phyloP scores from a whole-genome alignment of 2,329 filamentous ascomycete species.

The Elsinoe batatas region DNA sequence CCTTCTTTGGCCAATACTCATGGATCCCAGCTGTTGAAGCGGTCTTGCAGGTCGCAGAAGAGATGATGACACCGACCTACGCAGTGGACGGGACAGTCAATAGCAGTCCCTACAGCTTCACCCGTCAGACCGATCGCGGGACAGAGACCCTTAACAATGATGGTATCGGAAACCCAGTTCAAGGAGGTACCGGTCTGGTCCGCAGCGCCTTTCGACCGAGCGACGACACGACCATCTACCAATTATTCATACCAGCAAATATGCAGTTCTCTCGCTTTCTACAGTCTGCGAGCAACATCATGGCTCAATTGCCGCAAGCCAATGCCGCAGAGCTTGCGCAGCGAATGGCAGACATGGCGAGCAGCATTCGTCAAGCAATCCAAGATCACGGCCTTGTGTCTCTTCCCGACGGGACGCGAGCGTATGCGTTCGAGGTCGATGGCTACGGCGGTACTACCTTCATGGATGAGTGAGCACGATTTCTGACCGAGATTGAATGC shows the following conservation, averaged over 20 bases:
- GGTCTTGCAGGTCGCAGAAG: constrained; percentile 35
- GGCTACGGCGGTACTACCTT: constrained; percentile 42
- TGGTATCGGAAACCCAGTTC: constrained; percentile 41
- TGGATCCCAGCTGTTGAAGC: constrained; percentile 39
- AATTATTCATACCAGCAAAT: constrained; percentile 41
- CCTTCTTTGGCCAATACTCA: constrained; percentile 38
- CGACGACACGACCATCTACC: constrained; percentile 42
- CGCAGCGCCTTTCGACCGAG: constrained; percentile 42
- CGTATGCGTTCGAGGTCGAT: constrained; percentile 42
- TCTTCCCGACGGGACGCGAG: constrained; percentile 21
- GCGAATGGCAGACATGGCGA: constrained; percentile 48
- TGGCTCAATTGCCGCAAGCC: constrained; percentile 40
- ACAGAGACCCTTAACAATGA: constrained; percentile 45
- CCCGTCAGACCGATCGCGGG: constrained; percentile 34
- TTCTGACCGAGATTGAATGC: too few relatives aligned
- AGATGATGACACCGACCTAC: constrained; percentile 41
- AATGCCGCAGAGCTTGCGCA: constrained; percentile 39
- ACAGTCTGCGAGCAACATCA: constrained; percentile 42
- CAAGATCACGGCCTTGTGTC: constrained; percentile 33
- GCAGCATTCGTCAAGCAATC: constrained; percentile 35
- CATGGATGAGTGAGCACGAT: constrained; percentile 49
- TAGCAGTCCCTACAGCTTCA: constrained; percentile 37
- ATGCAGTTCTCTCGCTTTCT: constrained; percentile 68
- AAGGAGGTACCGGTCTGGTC: constrained; percentile 39
- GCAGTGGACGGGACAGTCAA: constrained; percentile 35